Evolutionary conservation across 768 basidiomycete genomes (phyloP), one percentile per base, ranked within the genome.

Genomic region (Lanmaoa pseudosensibilis): DNA sequence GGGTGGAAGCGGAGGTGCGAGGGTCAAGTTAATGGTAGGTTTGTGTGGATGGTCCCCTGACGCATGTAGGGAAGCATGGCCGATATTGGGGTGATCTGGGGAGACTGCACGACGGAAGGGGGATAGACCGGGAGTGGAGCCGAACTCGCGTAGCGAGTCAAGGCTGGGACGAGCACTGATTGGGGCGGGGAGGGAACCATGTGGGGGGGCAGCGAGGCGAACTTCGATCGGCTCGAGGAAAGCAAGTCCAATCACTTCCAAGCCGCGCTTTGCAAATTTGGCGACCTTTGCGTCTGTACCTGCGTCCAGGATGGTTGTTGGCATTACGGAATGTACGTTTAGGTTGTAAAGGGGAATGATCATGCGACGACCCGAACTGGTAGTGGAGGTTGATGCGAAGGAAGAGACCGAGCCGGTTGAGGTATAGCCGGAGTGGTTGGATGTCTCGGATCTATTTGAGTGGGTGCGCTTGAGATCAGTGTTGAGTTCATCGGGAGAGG

Each of bases 281-380:
- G 91, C 90, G 37, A 94, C 85, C 73, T 89, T 90, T 21, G 88
- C 87, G 55, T 93, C 92, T 0, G 92, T 94, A 39, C 92, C 92
- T 0, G 92, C 92, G 66, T 94, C 92, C 30, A 91, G 82, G 53
- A 94, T 86, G 36, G 85, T 83, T 64, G 93, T 94, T 13, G 90
- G 86, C 79, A 93, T 80, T 48, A 94, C 88, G 59, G 91, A 88
- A 70, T 95, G 92, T 1, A 91, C 91, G 56, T 89, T 87, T 21
- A 95, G 80, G 65, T 93, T 94, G 73, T 94, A 92, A 3, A 94
- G 75, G 0, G 92, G 91, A 54, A 93, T 85, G 66, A 94, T 93
- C 69, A 82, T 85, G 56, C 90, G 80, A n/a, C 88, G 78, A 30
- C 77, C 76, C 12, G 76, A 74, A 11, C 76, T 59, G n/a, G 75